Base-by-base conservation (phyloP, 1,284 basidiomycete species). In the Cutaneotrichosporon cyanovorans region DNA sequence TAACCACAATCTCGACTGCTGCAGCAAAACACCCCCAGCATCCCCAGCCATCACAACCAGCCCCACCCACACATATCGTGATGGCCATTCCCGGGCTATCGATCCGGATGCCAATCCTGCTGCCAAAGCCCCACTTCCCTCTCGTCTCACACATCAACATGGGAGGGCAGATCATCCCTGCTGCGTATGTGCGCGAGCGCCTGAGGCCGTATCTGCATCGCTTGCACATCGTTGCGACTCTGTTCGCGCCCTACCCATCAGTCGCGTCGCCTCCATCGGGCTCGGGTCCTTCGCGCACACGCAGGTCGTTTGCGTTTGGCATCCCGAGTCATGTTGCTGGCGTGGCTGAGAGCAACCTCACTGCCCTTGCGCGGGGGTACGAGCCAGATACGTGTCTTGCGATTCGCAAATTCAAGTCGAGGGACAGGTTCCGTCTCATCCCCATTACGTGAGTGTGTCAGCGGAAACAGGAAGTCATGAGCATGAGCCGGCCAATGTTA, bases 321-420 rank as follows among this genome's bases (percentile, higher is more conserved):
- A 52, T 61, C 28, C 60, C 59, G 9, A 46, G 46, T 34, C 31
- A 60, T 11, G 15, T 58, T 10, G 25, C 52, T 32, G 48, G 46
- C 2, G 57, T 51, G 38, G 19, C 18, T 11, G 49, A 47, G 25
- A 33, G 25, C 22, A 37, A 38, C 4, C 36, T 57, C 9, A 49
- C 42, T 4, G 43, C 39, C 11, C 50, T 45, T 19, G 30, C 53
- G 2, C 41, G 33, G 18, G 50, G 55, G 0, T 46, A 49, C 35
- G 54, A 60, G 40, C 62, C 63, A 6, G 62, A 66, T 43, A 35
- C 61, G 11, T 55, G 51, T 11, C 55, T 66, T 3, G 56, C 53
- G 2, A 35, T 66, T 20, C 37, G 45, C 25, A 32, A 42, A 41
- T 45, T 37, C 15, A 33, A 25, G 35, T 14, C 11, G 8, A 22